Evolutionary conservation across 306 rosid species (phyloP).

Genomic region (Glycyrrhiza uralensis): DNA sequence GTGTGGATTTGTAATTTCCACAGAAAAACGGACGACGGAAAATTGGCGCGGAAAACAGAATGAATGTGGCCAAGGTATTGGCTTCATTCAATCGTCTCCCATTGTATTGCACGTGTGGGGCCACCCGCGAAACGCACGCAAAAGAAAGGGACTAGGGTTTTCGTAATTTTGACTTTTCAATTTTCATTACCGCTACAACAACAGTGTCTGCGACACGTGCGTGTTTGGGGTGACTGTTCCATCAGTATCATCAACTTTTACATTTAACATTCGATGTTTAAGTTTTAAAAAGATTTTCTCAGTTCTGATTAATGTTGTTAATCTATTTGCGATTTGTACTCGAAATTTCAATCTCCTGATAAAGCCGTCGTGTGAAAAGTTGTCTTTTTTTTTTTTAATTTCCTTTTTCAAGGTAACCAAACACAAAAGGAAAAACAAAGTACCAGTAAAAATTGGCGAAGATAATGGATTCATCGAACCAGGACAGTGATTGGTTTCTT

Average conservation of each 20-base stretch:
- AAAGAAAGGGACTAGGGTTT: background rate
- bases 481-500: constrained; percentile 25
- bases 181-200: background rate
- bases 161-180: constrained; percentile 11
- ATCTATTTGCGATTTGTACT: too few species aligned
- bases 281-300: too few species aligned
- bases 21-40: background rate
- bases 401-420: background rate
- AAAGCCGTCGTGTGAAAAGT: too few species aligned
- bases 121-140: background rate
- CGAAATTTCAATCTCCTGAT: too few species aligned
- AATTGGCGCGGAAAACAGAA: constrained; percentile 3
- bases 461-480: constrained; percentile 38
- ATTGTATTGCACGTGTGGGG: constrained; percentile 21
- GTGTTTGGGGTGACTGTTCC: background rate
- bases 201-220: background rate
- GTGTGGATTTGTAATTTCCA: too few species aligned
- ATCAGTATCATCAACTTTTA: background rate
- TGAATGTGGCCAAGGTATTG: background rate
- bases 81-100: background rate
- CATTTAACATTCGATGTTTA: background rate
- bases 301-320: too few species aligned
- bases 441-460: too few species aligned
- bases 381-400: background rate
- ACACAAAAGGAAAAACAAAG: background rate